Percentiles rank a stretch among this genome's conserved stretches.
Conservation (phyloP, 2,329 filamentous ascomycete genomes). For the Claviceps sp. region DNA sequence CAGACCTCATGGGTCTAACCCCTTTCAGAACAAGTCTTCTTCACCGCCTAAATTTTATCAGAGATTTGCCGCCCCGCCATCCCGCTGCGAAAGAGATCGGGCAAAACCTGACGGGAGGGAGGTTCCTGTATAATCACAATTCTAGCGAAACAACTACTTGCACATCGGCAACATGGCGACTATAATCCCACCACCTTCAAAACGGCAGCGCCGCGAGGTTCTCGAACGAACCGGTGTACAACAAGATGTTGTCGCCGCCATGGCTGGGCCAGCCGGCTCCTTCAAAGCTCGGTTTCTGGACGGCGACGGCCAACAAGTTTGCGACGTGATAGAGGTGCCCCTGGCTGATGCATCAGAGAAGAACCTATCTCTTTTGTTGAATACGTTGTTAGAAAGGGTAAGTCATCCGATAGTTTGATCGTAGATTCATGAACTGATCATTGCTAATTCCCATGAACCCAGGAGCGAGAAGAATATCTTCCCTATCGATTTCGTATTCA, state of each 20-base stretch:
- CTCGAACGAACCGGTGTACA: slow-evolving; percentile 60
- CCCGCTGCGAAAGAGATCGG: neutral
- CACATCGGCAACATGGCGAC: slow-evolving; percentile 52
- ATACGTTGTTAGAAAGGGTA: slow-evolving; percentile 69
- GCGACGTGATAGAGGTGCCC: slow-evolving; percentile 59
- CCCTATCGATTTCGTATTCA: slow-evolving; percentile 49
- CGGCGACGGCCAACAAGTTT: slow-evolving; percentile 57
- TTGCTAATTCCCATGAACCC: neutral
- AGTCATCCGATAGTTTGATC: neutral
- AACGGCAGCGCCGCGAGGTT: slow-evolving; percentile 68
- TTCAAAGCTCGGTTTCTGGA: slow-evolving; percentile 83
- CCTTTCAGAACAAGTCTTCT: neutral
- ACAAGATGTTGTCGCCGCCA: slow-evolving; percentile 57
- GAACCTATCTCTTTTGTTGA: slow-evolving; percentile 77
- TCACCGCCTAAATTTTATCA: slow-evolving; percentile 17
- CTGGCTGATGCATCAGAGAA: slow-evolving; percentile 76
- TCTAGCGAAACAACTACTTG: neutral
- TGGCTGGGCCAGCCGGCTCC: slow-evolving; percentile 57
- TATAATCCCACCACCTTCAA: slow-evolving; percentile 69
- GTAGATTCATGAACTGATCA: neutral
- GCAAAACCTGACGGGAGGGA: neutral
- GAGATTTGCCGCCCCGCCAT: slow-evolving; percentile 10
- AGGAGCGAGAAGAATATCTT: slow-evolving; percentile 45
- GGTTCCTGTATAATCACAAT: neutral
- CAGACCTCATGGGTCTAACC: neutral